These are phyloP conservation scores for Fusarium illudens DNA, from an alignment of 2,329 filamentous ascomycete species.

Conservation along the genomic window DNA sequence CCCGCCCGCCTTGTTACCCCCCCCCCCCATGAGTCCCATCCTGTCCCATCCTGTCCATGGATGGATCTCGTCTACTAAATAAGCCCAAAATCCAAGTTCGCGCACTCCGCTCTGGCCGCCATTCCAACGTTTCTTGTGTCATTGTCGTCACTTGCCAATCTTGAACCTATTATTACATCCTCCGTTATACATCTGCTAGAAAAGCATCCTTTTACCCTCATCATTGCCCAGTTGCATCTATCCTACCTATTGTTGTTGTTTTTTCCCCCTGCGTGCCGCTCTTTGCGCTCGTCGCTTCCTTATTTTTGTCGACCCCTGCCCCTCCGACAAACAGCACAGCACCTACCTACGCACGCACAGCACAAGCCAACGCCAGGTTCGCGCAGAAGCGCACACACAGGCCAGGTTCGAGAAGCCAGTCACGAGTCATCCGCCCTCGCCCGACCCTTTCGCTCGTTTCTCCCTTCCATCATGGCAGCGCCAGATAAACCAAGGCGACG, in stretches of 20 bases:
- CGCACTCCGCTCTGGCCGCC: conserved; percentile 11
- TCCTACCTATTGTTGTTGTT: not conserved
- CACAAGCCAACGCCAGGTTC: conserved; percentile 13
- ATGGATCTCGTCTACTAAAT: not conserved
- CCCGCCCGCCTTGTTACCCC: not conserved
- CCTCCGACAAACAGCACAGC: conserved; percentile 29
- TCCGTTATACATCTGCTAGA: conserved; percentile 1
- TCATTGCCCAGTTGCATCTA: not conserved
- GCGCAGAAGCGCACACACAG: conserved; percentile 25
- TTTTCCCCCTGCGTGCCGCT: not conserved
- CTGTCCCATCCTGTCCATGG: not conserved
- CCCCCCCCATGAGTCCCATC: too few relatives aligned
- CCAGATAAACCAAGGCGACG: conserved; percentile 60
- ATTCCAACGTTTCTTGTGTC: conserved; percentile 18
- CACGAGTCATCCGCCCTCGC: conserved; percentile 27
- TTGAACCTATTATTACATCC: conserved; percentile 12
- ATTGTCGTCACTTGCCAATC: conserved; percentile 27
- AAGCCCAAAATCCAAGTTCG: conserved; percentile 30
- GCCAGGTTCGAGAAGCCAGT: conserved; percentile 30
- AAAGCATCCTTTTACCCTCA: not conserved
- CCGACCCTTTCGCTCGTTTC: conserved; percentile 42
- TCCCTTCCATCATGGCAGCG: conserved; percentile 52
- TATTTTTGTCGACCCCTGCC: conserved; percentile 38
- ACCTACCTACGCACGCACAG: not conserved
- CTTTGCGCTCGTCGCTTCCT: conserved; percentile 20